phyloP scores from a whole-genome alignment of 352 stramenopile species.

The Discostella stelligera region DNA sequence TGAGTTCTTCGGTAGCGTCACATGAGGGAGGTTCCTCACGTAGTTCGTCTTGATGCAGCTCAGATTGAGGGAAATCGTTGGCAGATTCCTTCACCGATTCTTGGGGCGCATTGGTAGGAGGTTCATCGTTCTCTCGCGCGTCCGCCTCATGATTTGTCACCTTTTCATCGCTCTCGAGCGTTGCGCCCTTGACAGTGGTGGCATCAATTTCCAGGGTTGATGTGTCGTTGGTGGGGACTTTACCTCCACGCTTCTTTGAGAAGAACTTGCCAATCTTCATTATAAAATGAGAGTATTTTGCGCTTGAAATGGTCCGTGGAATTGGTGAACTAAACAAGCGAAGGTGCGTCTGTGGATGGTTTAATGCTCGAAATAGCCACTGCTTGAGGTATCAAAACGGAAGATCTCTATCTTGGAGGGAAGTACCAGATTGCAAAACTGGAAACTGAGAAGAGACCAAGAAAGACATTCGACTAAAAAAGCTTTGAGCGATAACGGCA shows the following conservation, averaged over 20 bases:
- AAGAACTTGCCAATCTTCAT: constrained; percentile 16
- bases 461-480: too few species aligned
- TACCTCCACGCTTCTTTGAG: not conserved
- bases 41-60: not conserved
- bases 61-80: not conserved
- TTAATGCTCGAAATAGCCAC: too few species aligned
- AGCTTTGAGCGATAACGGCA: too few species aligned
- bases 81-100: not conserved
- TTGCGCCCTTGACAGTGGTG: not conserved
- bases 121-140: not conserved
- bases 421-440: too few species aligned
- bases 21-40: not conserved
- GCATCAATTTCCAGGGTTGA: not conserved
- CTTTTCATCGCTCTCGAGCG: not conserved
- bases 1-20: not conserved
- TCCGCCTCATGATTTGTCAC: not conserved
- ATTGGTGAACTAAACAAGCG: too few species aligned
- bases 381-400: too few species aligned
- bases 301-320: not conserved
- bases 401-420: too few species aligned
- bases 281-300: not conserved
- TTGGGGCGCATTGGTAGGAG: not conserved
- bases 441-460: too few species aligned
- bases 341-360: not conserved
- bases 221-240: not conserved